These are phyloP conservation scores for Raphidocelis subcapitata DNA, from an alignment of 139 green algal species.

Conservation along the genomic window DNA sequence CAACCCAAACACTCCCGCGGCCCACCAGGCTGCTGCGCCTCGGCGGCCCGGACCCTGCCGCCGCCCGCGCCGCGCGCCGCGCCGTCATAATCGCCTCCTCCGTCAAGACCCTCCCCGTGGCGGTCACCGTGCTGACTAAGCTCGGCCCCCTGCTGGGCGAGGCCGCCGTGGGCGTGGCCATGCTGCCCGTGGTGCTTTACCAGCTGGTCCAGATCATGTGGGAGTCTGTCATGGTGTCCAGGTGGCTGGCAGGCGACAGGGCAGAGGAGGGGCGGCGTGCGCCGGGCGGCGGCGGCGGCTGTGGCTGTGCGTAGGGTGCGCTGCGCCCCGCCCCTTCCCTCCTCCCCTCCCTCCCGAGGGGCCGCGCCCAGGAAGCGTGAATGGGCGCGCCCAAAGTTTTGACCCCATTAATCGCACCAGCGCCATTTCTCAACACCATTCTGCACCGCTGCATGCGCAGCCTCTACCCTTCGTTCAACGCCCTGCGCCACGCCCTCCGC, in stretches of 20 bases:
- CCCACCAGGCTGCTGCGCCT: conserved; percentile 22
- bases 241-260: conserved; percentile 1
- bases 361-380: too few species aligned
- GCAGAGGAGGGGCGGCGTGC: too few species aligned
- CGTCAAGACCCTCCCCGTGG: conserved; percentile 62
- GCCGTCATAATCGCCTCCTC: conserved; percentile 47
- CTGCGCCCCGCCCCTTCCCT: too few species aligned
- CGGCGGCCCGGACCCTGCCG: conserved; percentile 16
- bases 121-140: conserved; percentile 48
- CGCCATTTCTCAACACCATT: too few species aligned
- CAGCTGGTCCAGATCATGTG: conserved; percentile 33
- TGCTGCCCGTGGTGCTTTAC: conserved; percentile 27
- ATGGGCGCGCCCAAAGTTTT: too few species aligned
- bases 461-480: too few species aligned
- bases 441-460: too few species aligned
- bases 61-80: conserved; percentile 27
- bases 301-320: too few species aligned
- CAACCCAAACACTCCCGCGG: neutral
- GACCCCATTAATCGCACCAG: too few species aligned
- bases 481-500: too few species aligned
- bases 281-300: too few species aligned
- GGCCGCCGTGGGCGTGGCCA: conserved; percentile 21
- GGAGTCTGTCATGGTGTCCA: conserved; percentile 34
- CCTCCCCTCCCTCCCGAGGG: too few species aligned
- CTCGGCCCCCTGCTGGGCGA: conserved; percentile 15